These are phyloP conservation scores for Trichoderma lentiforme DNA, from an alignment of 2,329 filamentous ascomycete genomes.

Conservation along the genomic window DNA sequence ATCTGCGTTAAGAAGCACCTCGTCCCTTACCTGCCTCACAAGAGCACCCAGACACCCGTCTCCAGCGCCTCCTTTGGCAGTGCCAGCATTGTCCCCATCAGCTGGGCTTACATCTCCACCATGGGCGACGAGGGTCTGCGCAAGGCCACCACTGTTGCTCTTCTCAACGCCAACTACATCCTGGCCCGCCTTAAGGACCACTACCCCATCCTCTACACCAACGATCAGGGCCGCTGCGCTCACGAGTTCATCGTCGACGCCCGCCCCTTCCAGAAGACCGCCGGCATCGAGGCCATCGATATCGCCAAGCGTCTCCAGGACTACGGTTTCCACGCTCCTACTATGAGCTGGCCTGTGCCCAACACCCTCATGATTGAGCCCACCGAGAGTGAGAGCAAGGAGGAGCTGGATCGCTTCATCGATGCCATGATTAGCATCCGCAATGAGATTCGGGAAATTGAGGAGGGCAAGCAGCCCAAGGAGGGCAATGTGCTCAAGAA, in stretches of 20 bases:
- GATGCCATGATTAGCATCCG: slow-evolving; percentile 86
- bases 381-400: slow-evolving; percentile 88
- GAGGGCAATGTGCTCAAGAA: slow-evolving; percentile 85
- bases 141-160: slow-evolving; percentile 83
- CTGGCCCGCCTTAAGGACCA: slow-evolving; percentile 80
- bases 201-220: slow-evolving; percentile 92
- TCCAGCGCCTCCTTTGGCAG: slow-evolving; percentile 83
- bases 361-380: slow-evolving; percentile 98
- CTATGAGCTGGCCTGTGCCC: slow-evolving; percentile 93
- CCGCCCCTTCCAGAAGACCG: slow-evolving; percentile 76
- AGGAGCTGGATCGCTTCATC: slow-evolving; percentile 89
- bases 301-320: slow-evolving; percentile 96
- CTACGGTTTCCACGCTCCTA: slow-evolving; percentile 95
- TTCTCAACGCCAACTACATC: slow-evolving; percentile 98
- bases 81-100: slow-evolving; percentile 89
- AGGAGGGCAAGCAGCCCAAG: slow-evolving; percentile 71
- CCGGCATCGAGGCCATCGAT: slow-evolving; percentile 86
- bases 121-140: slow-evolving; percentile 78
- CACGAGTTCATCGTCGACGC: slow-evolving; percentile 97
- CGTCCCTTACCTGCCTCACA: slow-evolving; percentile 58
- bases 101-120: slow-evolving; percentile 91
- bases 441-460: slow-evolving; percentile 77
- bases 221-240: slow-evolving; percentile 80
- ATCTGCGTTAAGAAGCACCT: slow-evolving; percentile 88
- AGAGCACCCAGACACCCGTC: slow-evolving; percentile 53